phyloP scores from a whole-genome alignment of 2,329 filamentous ascomycete species.

The Cladophialophora chaetospira region DNA sequence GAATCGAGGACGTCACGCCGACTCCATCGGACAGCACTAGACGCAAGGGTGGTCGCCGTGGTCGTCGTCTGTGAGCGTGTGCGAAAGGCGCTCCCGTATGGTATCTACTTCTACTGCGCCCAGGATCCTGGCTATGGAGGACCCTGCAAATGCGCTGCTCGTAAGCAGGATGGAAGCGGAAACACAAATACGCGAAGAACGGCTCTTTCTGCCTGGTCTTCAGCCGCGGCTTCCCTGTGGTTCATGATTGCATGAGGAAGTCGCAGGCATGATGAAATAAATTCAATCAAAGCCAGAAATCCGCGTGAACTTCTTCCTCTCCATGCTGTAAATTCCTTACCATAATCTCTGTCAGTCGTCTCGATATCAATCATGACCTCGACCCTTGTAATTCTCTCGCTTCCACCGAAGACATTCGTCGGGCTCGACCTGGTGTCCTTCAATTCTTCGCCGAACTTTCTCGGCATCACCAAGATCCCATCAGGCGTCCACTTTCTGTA shows the following conservation, averaged over 20 bases:
- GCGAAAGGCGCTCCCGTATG: conserved; percentile 3
- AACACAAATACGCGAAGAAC: conserved; percentile 55
- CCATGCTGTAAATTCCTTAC: background rate
- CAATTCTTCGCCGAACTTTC: conserved; percentile 62
- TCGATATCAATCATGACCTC: conserved; percentile 18
- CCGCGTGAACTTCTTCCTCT: background rate
- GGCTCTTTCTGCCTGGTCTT: conserved; percentile 56
- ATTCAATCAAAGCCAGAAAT: conserved; percentile 9
- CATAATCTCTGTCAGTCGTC: background rate
- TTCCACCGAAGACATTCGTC: conserved; percentile 52
- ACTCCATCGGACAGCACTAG: conserved; percentile 99
- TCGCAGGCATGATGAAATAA: conserved; percentile 12
- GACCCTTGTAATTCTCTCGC: conserved; percentile 46
- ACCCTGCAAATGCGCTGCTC: background rate
- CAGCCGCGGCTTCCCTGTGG: conserved; percentile 29
- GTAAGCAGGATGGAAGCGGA: background rate
- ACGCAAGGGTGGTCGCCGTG: conserved; percentile 99
- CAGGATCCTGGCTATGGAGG: background rate
- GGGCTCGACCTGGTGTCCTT: conserved; percentile 61
- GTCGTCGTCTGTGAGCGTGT: conserved; percentile 91
- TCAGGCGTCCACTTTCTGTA: conserved; percentile 64
- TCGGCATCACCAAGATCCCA: conserved; percentile 62
- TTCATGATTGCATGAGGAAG: conserved; percentile 7
- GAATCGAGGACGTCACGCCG: conserved; percentile 99
- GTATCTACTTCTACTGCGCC: background rate